These are phyloP conservation scores for Conticribra guillardii DNA, from an alignment of 108 stramenopile species.

Conservation along the genomic window DNA sequence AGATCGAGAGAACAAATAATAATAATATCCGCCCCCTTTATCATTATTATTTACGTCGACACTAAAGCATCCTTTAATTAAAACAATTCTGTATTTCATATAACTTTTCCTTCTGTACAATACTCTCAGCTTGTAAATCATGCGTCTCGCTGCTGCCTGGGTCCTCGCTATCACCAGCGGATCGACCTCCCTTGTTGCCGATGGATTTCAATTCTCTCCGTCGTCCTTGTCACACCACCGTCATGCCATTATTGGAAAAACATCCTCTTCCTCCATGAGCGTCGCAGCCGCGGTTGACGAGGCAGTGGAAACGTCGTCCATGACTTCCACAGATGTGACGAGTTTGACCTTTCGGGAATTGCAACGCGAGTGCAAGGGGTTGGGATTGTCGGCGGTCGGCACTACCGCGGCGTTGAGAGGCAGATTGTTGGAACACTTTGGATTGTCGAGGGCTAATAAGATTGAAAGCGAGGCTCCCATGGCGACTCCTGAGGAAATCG, in stretches of 20 bases:
- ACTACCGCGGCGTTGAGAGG: slow-evolving; percentile 66
- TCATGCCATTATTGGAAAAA: neutral
- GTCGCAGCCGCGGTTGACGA: slow-evolving; percentile 7
- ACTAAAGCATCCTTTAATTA: too few species aligned
- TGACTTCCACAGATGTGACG: slow-evolving; percentile 39
- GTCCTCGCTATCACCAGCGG: slow-evolving; percentile 4
- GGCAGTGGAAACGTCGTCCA: neutral
- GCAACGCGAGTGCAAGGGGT: slow-evolving; percentile 59
- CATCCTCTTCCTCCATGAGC: slow-evolving; percentile 11
- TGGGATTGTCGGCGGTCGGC: slow-evolving; percentile 64
- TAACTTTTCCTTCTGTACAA: too few species aligned
- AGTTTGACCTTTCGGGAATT: slow-evolving; percentile 73
- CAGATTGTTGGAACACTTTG: slow-evolving; percentile 62
- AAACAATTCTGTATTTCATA: too few species aligned
- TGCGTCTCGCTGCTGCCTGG: slow-evolving; percentile 3
- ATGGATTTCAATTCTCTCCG: neutral
- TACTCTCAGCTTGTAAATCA: too few species aligned
- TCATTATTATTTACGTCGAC: too few species aligned
- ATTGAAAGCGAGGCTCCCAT: slow-evolving; percentile 29
- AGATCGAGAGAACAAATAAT: too few species aligned
- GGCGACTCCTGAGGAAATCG: slow-evolving; percentile 39
- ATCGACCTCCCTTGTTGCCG: neutral
- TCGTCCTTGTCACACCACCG: neutral
- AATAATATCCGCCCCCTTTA: too few species aligned
- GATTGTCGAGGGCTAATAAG: slow-evolving; percentile 34